Conservation (phyloP, 2,329 filamentous ascomycete species). For the Fusarium pseudonygamai region DNA sequence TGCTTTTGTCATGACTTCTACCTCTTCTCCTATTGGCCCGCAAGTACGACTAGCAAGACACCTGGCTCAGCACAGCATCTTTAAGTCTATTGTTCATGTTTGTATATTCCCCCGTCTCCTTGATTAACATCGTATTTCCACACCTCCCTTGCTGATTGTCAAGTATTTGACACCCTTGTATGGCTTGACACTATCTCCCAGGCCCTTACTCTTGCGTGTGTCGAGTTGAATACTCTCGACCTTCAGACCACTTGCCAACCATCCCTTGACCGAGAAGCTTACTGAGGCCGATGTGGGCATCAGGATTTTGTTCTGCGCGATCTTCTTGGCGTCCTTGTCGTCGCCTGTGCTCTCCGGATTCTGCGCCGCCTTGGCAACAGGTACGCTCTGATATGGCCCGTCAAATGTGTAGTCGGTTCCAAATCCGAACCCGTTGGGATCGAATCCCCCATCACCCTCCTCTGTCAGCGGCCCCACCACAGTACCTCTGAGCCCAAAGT, state of each 20-base stretch:
- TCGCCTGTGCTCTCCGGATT: slow-evolving; percentile 46
- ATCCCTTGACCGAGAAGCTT: slow-evolving; percentile 76
- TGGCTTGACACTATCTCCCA: slow-evolving; percentile 89
- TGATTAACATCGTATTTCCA: slow-evolving; percentile 68
- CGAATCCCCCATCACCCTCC: slow-evolving; percentile 60
- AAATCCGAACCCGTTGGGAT: slow-evolving; percentile 63
- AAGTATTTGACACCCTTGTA: slow-evolving; percentile 99
- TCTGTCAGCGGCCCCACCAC: slow-evolving; percentile 72
- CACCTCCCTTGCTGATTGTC: slow-evolving; percentile 74
- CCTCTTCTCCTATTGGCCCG: slow-evolving; percentile 12
- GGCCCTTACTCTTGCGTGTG: slow-evolving; percentile 81
- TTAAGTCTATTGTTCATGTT: slow-evolving; percentile 3
- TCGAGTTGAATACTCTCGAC: slow-evolving; percentile 75
- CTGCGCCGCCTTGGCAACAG: slow-evolving; percentile 48
- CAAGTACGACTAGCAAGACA: background rate
- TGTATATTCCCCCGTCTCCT: background rate
- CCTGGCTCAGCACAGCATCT: slow-evolving; percentile 7
- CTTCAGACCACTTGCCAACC: slow-evolving; percentile 73
- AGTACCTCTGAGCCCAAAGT: slow-evolving; percentile 81
- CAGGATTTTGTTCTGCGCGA: slow-evolving; percentile 75
- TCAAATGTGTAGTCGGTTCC: slow-evolving; percentile 62
- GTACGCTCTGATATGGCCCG: slow-evolving; percentile 64
- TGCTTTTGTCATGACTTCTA: slow-evolving; percentile 11
- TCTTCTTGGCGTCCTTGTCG: slow-evolving; percentile 64
- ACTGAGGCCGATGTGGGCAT: slow-evolving; percentile 83